A percentile compares a stretch with the other conserved stretches of the same genome.
These are phyloP conservation scores for Anisogramma anomala DNA, from an alignment of 2,329 filamentous ascomycete genomes.

Conservation along the genomic window DNA sequence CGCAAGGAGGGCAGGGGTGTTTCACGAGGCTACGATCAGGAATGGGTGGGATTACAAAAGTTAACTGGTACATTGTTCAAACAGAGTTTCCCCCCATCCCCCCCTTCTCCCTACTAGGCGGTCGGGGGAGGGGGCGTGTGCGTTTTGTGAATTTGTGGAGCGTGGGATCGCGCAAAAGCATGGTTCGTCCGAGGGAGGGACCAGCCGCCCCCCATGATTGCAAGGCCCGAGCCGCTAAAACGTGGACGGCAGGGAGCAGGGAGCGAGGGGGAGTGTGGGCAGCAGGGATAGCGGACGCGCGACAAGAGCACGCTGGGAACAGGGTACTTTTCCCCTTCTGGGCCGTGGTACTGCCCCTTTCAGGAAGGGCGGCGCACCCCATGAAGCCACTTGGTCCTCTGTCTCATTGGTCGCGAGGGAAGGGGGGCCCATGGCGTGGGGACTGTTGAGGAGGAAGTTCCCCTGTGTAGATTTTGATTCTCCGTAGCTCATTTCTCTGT, in stretches of 20 bases:
- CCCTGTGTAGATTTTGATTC: constrained; percentile 2
- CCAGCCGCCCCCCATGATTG: constrained; percentile 2
- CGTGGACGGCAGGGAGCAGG: constrained; percentile 7
- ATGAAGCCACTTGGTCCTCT: constrained; percentile 1
- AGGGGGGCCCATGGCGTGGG: background rate
- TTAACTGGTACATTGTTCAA: no score
- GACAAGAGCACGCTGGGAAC: background rate
- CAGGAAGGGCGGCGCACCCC: constrained; percentile 20
- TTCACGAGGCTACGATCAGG: no score
- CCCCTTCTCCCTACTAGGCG: background rate
- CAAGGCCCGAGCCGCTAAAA: constrained; percentile 12
- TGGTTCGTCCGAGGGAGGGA: constrained; percentile 11
- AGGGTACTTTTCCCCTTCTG: constrained; percentile 25
- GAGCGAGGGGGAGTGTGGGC: background rate
- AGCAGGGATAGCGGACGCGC: constrained; percentile 4
- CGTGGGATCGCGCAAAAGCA: constrained; percentile 9
- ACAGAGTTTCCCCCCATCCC: no score
- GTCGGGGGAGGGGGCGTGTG: background rate
- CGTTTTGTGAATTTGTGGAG: constrained; percentile 3
- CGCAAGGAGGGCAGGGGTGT: no score
- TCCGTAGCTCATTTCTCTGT: background rate
- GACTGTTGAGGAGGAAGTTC: constrained; percentile 6
- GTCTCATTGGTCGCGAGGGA: constrained; percentile 12
- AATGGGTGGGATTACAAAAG: no score
- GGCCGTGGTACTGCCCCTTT: constrained; percentile 26